A percentile compares a stretch with the other conserved stretches of the same genome.
Conservation (phyloP, 2,329 filamentous ascomycete genomes). For the Pestalotiopsis sp. region DNA sequence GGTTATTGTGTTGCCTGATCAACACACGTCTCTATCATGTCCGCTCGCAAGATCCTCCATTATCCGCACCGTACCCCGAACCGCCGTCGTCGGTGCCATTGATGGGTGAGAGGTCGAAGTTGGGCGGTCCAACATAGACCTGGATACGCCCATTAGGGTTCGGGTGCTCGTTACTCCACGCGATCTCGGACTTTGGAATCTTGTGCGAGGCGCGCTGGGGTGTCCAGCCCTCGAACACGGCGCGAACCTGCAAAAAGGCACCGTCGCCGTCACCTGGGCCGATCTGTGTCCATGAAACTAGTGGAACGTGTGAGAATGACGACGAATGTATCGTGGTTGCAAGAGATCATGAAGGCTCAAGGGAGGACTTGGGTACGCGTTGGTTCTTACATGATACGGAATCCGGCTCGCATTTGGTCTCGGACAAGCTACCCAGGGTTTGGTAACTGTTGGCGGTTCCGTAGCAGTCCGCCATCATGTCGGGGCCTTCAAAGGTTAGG, state of each 20-base stretch:
- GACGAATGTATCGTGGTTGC: background rate
- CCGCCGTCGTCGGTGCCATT: background rate
- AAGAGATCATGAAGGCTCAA: no score
- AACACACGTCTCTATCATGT: no score
- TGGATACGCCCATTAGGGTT: conserved; percentile 3
- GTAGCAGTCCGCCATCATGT: background rate
- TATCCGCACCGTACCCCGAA: background rate
- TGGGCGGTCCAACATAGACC: background rate
- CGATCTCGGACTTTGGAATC: background rate
- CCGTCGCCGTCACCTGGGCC: background rate
- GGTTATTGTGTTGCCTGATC: no score
- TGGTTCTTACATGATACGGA: background rate
- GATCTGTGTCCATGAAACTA: background rate
- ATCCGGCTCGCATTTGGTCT: background rate
- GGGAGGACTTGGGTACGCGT: no score
- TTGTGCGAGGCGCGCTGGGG: background rate
- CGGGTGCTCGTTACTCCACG: background rate
- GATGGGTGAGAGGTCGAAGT: background rate
- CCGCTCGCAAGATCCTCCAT: background rate
- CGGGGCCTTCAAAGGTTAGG: background rate
- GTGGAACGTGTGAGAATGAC: background rate
- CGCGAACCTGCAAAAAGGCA: background rate
- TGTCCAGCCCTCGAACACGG: background rate
- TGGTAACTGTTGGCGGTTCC: background rate
- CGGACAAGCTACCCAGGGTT: background rate